Evolutionary conservation across 164 flowering plant genomes (phyloP).

Genomic region (Macadamia integrifolia): DNA sequence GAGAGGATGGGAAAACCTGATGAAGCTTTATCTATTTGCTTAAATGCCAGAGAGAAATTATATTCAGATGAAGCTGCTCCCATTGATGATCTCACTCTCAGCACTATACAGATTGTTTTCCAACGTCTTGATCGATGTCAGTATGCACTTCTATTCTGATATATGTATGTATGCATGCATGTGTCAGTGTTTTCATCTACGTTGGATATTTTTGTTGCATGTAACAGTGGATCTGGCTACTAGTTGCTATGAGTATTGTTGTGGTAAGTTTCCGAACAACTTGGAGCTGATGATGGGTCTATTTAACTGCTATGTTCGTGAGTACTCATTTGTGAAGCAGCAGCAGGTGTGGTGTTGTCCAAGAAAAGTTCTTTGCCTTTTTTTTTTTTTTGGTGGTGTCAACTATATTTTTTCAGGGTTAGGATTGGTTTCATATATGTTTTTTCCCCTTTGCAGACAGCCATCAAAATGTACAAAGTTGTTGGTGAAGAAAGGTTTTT

Average conservation of each 20-base stretch:
- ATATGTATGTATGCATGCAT: not conserved
- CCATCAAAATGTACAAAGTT: conserved; percentile 91
- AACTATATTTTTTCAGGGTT: not conserved
- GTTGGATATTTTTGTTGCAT: conserved; percentile 6
- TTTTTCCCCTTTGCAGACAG: conserved; percentile 53
- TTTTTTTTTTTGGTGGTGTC: not conserved
- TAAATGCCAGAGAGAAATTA: conserved; percentile 64
- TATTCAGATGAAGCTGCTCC: conserved; percentile 34
- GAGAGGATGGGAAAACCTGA: conserved; percentile 89
- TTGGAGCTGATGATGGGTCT: conserved; percentile 90
- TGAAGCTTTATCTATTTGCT: conserved; percentile 68
- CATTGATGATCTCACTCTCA: conserved; percentile 82
- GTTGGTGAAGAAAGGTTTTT: conserved; percentile 85
- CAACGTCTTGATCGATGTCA: conserved; percentile 82
- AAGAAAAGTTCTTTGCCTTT: not conserved
- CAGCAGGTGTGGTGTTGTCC: conserved; percentile 63
- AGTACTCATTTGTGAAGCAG: conserved; percentile 87
- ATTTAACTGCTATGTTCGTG: conserved; percentile 88
- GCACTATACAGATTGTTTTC: conserved; percentile 86
- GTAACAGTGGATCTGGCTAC: conserved; percentile 86
- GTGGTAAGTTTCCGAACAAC: conserved; percentile 63
- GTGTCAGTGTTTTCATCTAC: not conserved
- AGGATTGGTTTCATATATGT: not conserved
- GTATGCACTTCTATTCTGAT: conserved; percentile 16
- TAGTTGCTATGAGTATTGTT: conserved; percentile 81